These are phyloP conservation scores for Carallia brachiata DNA, from an alignment of 345 rosid genomes.

Conservation along the genomic window DNA sequence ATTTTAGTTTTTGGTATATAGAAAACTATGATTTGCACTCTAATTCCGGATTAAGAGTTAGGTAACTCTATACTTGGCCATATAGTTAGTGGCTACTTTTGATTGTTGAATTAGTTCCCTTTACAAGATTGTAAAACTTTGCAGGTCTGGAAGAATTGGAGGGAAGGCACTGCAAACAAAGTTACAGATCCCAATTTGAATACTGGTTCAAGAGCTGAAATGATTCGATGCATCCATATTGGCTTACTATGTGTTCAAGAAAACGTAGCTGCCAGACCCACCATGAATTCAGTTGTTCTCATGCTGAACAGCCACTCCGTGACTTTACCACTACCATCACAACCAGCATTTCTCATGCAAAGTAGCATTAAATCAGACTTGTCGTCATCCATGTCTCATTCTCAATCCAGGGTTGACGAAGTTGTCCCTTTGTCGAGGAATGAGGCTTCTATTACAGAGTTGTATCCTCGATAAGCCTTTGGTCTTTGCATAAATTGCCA, in stretches of 20 bases:
- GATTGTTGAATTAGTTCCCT: too few relatives aligned
- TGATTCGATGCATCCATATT: too few relatives aligned
- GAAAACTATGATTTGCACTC: too few relatives aligned
- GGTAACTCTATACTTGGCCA: too few relatives aligned
- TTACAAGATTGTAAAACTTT: neutral
- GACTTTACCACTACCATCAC: constrained; percentile 5
- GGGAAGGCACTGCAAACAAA: too few relatives aligned
- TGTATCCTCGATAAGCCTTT: neutral
- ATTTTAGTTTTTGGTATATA: too few relatives aligned
- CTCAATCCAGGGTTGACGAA: neutral
- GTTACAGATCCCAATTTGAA: too few relatives aligned
- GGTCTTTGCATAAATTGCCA: too few relatives aligned
- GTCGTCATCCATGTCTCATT: neutral
- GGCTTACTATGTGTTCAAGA: constrained; percentile 29
- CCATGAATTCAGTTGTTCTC: constrained; percentile 7
- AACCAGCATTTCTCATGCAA: neutral
- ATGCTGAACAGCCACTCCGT: constrained; percentile 9
- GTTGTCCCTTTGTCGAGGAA: neutral
- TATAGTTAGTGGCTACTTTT: too few relatives aligned
- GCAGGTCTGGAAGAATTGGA: neutral
- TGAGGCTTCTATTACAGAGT: constrained; percentile 6
- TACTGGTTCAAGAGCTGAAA: too few relatives aligned
- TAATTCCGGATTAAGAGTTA: too few relatives aligned
- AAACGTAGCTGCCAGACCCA: constrained; percentile 12
- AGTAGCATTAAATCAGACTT: neutral